phyloP scores from a whole-genome alignment of 1,284 basidiomycete genomes.

The Moesziomyces globuligerus region DNA sequence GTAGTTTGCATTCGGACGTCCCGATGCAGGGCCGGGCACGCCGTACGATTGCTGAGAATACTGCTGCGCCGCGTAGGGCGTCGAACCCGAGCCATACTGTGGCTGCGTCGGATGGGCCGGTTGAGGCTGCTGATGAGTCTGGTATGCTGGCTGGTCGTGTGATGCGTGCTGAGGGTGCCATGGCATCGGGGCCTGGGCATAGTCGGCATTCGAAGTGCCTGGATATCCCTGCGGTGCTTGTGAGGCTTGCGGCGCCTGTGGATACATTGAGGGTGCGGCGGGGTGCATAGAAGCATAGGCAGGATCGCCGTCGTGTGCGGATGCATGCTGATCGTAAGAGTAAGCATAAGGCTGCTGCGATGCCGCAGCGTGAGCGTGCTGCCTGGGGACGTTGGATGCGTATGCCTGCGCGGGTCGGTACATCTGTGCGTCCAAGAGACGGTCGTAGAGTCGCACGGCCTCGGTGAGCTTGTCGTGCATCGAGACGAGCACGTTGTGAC shows the following conservation, averaged over 20 bases:
- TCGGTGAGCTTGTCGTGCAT: constrained; percentile 94
- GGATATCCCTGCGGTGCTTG: background rate
- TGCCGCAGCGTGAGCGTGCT: constrained; percentile 4
- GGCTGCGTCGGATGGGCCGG: constrained; percentile 8
- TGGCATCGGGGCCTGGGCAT: constrained; percentile 6
- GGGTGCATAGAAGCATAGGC: constrained; percentile 10
- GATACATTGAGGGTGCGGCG: constrained; percentile 20
- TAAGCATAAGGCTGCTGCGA: constrained; percentile 18
- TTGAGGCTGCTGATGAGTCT: constrained; percentile 18
- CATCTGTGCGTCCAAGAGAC: constrained; percentile 84
- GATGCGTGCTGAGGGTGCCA: constrained; percentile 23
- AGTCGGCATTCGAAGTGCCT: background rate
- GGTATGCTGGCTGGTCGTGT: constrained; percentile 12
- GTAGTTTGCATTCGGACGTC: constrained; percentile 17
- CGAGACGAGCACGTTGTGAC: constrained; percentile 85
- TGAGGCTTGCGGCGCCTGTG: constrained; percentile 12
- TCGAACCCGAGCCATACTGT: constrained; percentile 7
- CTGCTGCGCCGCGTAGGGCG: constrained; percentile 4
- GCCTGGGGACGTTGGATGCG: constrained; percentile 10
- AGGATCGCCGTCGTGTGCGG: constrained; percentile 7
- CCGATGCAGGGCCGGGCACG: background rate
- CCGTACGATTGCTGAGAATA: constrained; percentile 12
- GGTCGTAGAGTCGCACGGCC: constrained; percentile 88
- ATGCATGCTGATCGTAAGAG: constrained; percentile 12
- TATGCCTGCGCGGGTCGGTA: constrained; percentile 31